Evolutionary conservation across 2,329 filamentous ascomycete genomes (phyloP).

Genomic region (Hymenoscyphus scutula): DNA sequence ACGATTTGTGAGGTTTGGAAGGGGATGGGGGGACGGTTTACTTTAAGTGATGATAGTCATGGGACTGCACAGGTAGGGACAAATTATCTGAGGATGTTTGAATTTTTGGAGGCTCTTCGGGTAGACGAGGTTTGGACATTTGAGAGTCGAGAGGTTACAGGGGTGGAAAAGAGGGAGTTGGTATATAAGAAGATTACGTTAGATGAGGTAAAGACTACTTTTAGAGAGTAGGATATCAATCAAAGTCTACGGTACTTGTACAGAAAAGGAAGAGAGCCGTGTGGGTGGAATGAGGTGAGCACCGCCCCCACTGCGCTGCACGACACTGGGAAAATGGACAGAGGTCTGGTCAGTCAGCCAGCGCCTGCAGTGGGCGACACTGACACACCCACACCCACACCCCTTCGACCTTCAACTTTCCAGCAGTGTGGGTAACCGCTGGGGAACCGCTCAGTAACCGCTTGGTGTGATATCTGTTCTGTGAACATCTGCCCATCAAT

Average conservation of each 20-base stretch:
- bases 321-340: not conserved
- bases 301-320: too few relatives aligned
- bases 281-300: not conserved
- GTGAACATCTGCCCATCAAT: too few relatives aligned
- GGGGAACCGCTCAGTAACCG: too few relatives aligned
- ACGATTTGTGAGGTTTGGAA: slow-evolving; percentile 78
- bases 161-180: slow-evolving; percentile 5
- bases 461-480: too few relatives aligned
- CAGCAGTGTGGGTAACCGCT: too few relatives aligned
- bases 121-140: slow-evolving; percentile 55
- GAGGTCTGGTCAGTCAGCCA: not conserved
- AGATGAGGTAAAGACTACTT: slow-evolving; percentile 26
- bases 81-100: slow-evolving; percentile 70
- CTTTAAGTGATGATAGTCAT: slow-evolving; percentile 93
- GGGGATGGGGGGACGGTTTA: slow-evolving; percentile 73
- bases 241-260: too few relatives aligned
- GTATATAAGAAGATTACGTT: slow-evolving; percentile 21
- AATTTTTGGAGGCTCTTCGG: slow-evolving; percentile 66
- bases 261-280: too few relatives aligned
- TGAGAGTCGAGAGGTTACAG: slow-evolving; percentile 13
- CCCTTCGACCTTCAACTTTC: too few relatives aligned
- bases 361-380: too few relatives aligned
- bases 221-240: slow-evolving; percentile 18
- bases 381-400: too few relatives aligned
- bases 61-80: slow-evolving; percentile 82